Evolutionary conservation across 352 stramenopile genomes (phyloP), one percentile per base, ranked within the genome.

Genomic region (Phytophthora cajani): DNA sequence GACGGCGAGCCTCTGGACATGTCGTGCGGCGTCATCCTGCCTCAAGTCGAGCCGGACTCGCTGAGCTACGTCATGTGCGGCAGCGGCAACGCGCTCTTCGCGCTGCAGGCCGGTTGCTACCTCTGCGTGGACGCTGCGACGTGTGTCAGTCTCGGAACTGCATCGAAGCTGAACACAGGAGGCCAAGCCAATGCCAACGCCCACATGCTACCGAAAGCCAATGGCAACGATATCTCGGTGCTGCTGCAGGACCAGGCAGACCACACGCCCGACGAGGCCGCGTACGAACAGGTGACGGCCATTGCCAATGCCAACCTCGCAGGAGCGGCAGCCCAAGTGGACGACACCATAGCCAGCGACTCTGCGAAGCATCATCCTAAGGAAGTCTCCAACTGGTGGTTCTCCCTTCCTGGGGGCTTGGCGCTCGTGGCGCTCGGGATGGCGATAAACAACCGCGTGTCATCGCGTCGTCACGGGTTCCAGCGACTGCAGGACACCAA

Each of bases 61-160:
- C n/a, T 64, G 3, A 58, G 2, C 19, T 42, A 58, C 42, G 71
- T 52, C 14, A 51, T 33, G 5, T 88, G 80, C 50, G 63, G 55
- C 1, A 19, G 23, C 0, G 42, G 21, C 0, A 44, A 62, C 12
- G 53, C 75, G 38, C 53, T 91, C 27, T 66, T 87, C 38, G 83
- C 85, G 16, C 33, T 86, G 1, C 79, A 75, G 17, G 11, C 53
- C 16, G 82, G 85, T n/a, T 93, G 85, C 69, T 87, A 75, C 47
- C 47, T 64, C 3, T 91, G 82, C 47, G 81, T 92, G 16, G 66
- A 88, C 32, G 30, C 47, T 0, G 19, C 17, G 0, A 81, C 75
- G 10, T 90, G 81, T 66, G 2, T 51, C 2, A 25, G 38, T 38
- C 42, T 72, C n/a, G 64, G 42, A 1, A 40, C 58, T 1, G 23